Conservation (phyloP, 371 early-diverging fungal species). For the Rhizopus sp. region DNA sequence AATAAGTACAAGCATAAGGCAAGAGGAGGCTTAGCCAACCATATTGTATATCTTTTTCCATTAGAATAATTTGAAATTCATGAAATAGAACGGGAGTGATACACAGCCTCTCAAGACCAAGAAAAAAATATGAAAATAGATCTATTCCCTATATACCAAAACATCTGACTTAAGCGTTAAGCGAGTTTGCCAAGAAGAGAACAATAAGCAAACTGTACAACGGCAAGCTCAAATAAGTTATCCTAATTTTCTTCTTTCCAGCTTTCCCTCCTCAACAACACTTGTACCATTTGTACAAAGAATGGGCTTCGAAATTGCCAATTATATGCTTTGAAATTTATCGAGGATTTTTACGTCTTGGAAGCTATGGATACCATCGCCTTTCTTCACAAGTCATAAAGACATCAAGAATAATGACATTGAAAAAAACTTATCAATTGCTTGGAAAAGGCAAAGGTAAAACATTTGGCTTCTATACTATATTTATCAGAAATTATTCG, state of each 20-base stretch:
- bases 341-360: constrained; percentile 13
- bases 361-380: constrained; percentile 8
- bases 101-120: constrained; percentile 14
- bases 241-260: constrained; percentile 11
- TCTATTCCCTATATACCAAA: constrained; percentile 13
- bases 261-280: constrained; percentile 7
- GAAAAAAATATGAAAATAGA: constrained; percentile 21
- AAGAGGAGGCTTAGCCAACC: no score
- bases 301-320: constrained; percentile 19
- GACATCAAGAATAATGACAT: constrained; percentile 9
- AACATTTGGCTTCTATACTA: constrained; percentile 8
- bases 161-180: constrained; percentile 8
- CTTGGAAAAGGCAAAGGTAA: constrained; percentile 13
- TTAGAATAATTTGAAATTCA: no score
- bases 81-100: no score
- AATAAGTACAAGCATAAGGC: no score
- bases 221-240: constrained; percentile 15
- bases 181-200: constrained; percentile 18
- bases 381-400: constrained; percentile 12
- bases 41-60: no score
- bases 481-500: no score
- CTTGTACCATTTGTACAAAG: constrained; percentile 13
- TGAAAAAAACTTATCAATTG: constrained; percentile 3
- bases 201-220: constrained; percentile 12
- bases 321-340: constrained; percentile 5